phyloP scores from a whole-genome alignment of 2,329 filamentous ascomycete genomes.

The Colletotrichum tofieldiae region DNA sequence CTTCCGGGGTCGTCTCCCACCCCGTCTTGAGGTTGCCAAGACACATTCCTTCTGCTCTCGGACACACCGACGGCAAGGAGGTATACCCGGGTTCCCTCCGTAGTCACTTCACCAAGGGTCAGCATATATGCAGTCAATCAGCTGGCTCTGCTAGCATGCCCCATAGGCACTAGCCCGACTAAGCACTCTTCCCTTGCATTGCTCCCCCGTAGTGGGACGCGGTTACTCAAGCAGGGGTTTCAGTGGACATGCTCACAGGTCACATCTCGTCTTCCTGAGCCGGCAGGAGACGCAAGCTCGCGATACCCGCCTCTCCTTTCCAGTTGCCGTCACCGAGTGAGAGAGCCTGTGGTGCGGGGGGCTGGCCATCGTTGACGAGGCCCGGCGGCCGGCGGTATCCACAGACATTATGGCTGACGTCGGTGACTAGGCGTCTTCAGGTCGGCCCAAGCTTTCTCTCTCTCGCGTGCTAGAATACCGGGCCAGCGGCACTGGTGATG shows the following conservation, averaged over 20 bases:
- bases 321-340: slow-evolving; percentile 35
- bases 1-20: slow-evolving; percentile 53
- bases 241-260: slow-evolving; percentile 48
- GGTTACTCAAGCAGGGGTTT: slow-evolving; percentile 19
- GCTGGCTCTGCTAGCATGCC: not conserved
- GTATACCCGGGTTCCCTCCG: slow-evolving; percentile 53
- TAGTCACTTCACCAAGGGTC: slow-evolving; percentile 48
- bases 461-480: not conserved
- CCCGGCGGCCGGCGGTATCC: slow-evolving; percentile 22
- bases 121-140: slow-evolving; percentile 7
- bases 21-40: slow-evolving; percentile 57
- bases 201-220: slow-evolving; percentile 6
- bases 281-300: slow-evolving; percentile 52
- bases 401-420: slow-evolving; percentile 24
- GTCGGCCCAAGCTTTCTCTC: slow-evolving; percentile 18
- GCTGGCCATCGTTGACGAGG: not conserved
- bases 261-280: slow-evolving; percentile 51
- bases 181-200: not conserved
- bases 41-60: slow-evolving; percentile 57
- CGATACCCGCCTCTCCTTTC: slow-evolving; percentile 50
- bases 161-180: slow-evolving; percentile 1
- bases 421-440: not conserved
- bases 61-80: slow-evolving; percentile 57
- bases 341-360: slow-evolving; percentile 21
- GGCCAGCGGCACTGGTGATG: not conserved